Conservation (phyloP, 139 green algal genomes). For the Auxenochlorella protothecoides region DNA sequence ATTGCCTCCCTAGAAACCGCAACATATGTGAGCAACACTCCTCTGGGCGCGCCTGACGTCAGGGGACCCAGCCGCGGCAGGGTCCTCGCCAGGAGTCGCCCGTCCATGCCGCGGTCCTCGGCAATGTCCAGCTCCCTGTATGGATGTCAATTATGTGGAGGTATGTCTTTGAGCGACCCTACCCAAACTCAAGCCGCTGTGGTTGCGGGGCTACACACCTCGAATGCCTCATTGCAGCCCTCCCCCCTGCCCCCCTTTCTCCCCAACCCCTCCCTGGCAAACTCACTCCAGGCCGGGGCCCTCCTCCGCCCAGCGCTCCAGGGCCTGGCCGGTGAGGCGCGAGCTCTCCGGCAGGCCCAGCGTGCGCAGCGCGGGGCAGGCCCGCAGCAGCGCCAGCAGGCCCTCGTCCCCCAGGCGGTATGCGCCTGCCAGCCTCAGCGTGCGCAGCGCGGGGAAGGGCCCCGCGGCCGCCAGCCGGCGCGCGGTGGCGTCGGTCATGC, state of each 20-base stretch:
- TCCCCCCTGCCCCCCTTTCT: slow-evolving; percentile 37
- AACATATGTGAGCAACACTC: no score
- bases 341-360: slow-evolving; percentile 31
- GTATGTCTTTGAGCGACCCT: slow-evolving; percentile 26
- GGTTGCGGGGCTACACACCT: not conserved
- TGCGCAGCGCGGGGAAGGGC: slow-evolving; percentile 4
- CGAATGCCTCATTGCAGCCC: slow-evolving; percentile 24
- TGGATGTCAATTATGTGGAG: not conserved
- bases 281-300: slow-evolving; percentile 28
- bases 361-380: slow-evolving; percentile 9
- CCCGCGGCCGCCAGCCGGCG: slow-evolving; percentile 5
- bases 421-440: slow-evolving; percentile 42
- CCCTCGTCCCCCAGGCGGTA: slow-evolving; percentile 45
- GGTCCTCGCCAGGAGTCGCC: not conserved
- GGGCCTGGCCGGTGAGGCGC: slow-evolving; percentile 15
- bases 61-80: not conserved
- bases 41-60: not conserved
- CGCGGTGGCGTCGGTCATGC: slow-evolving; percentile 41
- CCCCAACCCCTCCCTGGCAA: slow-evolving; percentile 24
- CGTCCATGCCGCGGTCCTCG: slow-evolving; percentile 21
- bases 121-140: not conserved
- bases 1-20: no score
- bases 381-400: slow-evolving; percentile 25
- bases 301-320: slow-evolving; percentile 31
- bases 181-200: no score